Evolutionary conservation across 345 rosid species (phyloP).

Genomic region (Hibiscus mutabilis): DNA sequence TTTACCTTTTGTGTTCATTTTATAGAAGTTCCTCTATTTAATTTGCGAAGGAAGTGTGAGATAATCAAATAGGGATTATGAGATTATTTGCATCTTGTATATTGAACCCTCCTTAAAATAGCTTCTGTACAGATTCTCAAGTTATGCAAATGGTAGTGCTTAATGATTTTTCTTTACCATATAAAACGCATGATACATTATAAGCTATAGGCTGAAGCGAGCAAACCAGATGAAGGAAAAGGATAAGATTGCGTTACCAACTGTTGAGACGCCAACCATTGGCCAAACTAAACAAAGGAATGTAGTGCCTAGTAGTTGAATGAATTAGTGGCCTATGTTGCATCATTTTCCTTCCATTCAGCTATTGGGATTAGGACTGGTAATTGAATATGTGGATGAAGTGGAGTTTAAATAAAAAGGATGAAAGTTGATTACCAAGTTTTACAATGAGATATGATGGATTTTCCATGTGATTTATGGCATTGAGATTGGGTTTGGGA

Average conservation of each 20-base stretch:
- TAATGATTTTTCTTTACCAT: background rate
- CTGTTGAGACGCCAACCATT: background rate
- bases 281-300: background rate
- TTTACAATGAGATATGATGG: background rate
- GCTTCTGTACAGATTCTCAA: background rate
- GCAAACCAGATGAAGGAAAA: background rate
- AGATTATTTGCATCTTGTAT: background rate
- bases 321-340: background rate
- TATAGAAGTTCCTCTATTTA: constrained; percentile 6
- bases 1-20: background rate
- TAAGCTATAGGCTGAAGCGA: background rate
- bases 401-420: background rate
- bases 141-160: background rate
- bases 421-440: background rate
- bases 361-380: background rate
- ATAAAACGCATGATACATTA: background rate
- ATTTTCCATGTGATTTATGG: constrained; percentile 1
- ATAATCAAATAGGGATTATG: background rate
- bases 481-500: background rate
- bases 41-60: background rate
- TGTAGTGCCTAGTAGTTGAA: background rate
- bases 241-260: background rate
- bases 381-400: background rate
- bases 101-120: background rate
- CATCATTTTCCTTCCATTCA: background rate